phyloP scores from a whole-genome alignment of 2,329 filamentous ascomycete genomes.

The Penicillium frequentans region DNA sequence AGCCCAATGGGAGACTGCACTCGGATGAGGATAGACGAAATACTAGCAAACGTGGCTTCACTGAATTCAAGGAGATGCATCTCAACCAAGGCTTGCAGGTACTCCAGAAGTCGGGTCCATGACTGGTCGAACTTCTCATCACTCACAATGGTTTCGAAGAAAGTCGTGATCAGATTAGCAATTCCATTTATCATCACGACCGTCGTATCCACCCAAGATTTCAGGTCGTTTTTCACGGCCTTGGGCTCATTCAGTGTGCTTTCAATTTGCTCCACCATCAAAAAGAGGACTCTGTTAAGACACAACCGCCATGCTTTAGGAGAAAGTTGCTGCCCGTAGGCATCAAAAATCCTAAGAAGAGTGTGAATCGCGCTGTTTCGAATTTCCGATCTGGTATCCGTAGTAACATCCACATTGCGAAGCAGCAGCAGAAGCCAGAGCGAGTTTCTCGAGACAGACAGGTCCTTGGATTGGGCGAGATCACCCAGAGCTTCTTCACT shows the following conservation, averaged over 20 bases:
- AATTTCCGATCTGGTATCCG: constrained; percentile 41
- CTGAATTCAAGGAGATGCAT: constrained; percentile 68
- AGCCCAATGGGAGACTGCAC: constrained; percentile 47
- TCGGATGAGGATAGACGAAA: constrained; percentile 60
- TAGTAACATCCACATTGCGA: constrained; percentile 40
- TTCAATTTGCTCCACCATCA: constrained; percentile 71
- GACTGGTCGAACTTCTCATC: constrained; percentile 68
- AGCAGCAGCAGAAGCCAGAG: constrained; percentile 39
- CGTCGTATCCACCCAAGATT: constrained; percentile 72
- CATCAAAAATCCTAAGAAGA: constrained; percentile 85
- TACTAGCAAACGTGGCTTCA: constrained; percentile 68
- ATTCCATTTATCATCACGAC: constrained; percentile 73
- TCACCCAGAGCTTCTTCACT: constrained; percentile 58
- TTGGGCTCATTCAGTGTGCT: constrained; percentile 38
- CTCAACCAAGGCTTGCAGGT: constrained; percentile 65
- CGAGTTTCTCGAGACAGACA: constrained; percentile 55
- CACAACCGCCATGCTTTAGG: constrained; percentile 81
- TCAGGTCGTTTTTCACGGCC: constrained; percentile 27
- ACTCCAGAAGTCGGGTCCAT: constrained; percentile 72
- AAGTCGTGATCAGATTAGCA: constrained; percentile 70
- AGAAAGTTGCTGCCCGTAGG: constrained; percentile 77
- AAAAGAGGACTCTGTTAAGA: constrained; percentile 77
- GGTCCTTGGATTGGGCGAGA: constrained; percentile 60
- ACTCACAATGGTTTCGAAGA: constrained; percentile 69
- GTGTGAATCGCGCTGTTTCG: constrained; percentile 77